phyloP scores from a whole-genome alignment of 2,329 filamentous ascomycete genomes.

The Xylariaceae sp. region DNA sequence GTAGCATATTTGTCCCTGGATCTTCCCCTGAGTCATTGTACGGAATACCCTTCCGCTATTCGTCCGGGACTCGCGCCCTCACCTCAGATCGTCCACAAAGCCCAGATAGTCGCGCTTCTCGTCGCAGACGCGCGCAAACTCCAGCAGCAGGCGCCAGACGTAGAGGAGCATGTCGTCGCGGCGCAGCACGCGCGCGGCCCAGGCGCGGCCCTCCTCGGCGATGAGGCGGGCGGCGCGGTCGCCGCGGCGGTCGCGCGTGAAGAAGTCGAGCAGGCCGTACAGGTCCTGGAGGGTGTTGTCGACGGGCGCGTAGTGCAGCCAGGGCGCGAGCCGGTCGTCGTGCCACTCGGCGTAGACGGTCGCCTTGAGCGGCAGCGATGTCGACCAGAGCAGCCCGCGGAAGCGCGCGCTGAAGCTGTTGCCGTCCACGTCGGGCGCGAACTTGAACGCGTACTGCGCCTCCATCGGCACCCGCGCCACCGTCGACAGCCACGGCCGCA shows the following conservation, averaged over 20 bases:
- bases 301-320: slow-evolving; percentile 57
- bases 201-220: slow-evolving; percentile 41
- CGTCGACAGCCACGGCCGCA: slow-evolving; percentile 14
- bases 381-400: slow-evolving; percentile 45
- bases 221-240: slow-evolving; percentile 42
- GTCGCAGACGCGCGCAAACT: slow-evolving; percentile 33
- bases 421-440: slow-evolving; percentile 54
- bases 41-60: too few species aligned
- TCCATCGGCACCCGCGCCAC: slow-evolving; percentile 21
- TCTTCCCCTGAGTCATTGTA: too few species aligned
- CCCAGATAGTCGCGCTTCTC: slow-evolving; percentile 17
- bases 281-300: slow-evolving; percentile 51
- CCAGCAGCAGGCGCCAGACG: slow-evolving; percentile 40
- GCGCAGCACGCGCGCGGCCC: slow-evolving; percentile 45
- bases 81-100: neutral
- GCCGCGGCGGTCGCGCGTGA: slow-evolving; percentile 33
- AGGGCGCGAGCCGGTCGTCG: slow-evolving; percentile 50
- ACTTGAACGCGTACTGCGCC: slow-evolving; percentile 40
- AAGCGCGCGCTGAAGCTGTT: slow-evolving; percentile 44
- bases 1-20: too few species aligned
- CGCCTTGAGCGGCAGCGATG: slow-evolving; percentile 50
- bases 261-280: slow-evolving; percentile 50
- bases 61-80: too few species aligned
- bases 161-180: slow-evolving; percentile 51
- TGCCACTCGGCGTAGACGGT: slow-evolving; percentile 61